A percentile compares a stretch with the other conserved stretches of the same genome.
phyloP scores from a whole-genome alignment of 106 monocot genomes.

The Dendrobium officinale region DNA sequence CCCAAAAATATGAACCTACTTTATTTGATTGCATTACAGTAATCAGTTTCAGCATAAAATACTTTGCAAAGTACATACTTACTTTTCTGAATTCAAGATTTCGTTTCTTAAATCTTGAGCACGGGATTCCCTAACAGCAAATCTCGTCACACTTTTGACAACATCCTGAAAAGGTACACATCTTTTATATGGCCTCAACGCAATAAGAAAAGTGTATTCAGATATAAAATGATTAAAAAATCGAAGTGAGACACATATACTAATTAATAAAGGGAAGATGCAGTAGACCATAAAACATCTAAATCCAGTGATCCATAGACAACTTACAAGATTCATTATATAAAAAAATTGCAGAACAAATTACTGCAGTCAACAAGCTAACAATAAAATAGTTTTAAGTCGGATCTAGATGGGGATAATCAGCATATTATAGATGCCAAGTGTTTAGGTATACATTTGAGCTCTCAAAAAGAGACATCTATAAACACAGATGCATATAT shows the following conservation, averaged over 20 bases:
- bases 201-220: not conserved
- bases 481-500: not conserved
- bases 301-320: not conserved
- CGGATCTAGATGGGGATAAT: not conserved
- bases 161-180: constrained; percentile 55
- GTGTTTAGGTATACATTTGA: not conserved
- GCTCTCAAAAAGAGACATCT: not conserved
- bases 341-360: not conserved
- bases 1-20: not conserved
- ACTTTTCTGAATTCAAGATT: constrained; percentile 81
- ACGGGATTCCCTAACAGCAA: constrained; percentile 81
- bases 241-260: not conserved
- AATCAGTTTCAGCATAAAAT: not conserved
- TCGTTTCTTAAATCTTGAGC: constrained; percentile 86
- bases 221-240: not conserved
- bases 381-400: not conserved
- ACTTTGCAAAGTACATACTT: constrained; percentile 10
- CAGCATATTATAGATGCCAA: not conserved
- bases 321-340: not conserved
- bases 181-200: not conserved
- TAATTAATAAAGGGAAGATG: not conserved
- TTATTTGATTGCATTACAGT: not conserved
- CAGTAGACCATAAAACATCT: not conserved
- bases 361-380: not conserved
- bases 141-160: constrained; percentile 74